These are phyloP conservation scores for Crithidia expoeki DNA, from an alignment of 208 protist species.

Conservation along the genomic window DNA sequence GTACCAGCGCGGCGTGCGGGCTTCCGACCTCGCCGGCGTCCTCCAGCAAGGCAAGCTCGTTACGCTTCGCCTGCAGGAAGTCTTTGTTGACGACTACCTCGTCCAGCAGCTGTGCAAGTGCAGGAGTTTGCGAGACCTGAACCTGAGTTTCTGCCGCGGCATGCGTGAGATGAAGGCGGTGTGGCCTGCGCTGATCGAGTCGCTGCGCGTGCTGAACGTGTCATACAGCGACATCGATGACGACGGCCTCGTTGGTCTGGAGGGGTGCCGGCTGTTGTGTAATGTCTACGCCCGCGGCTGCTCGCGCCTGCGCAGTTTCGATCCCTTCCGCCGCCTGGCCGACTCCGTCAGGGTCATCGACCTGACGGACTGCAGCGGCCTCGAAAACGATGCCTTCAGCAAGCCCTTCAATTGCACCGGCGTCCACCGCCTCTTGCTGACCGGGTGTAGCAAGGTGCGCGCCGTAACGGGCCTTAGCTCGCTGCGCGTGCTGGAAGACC, in stretches of 20 bases:
- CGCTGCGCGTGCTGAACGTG: constrained; percentile 31
- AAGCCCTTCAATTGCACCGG: constrained; percentile 27
- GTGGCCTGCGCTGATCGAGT: constrained; percentile 23
- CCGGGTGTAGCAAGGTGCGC: constrained; percentile 31
- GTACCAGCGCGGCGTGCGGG: constrained; percentile 35
- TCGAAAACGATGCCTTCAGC: constrained; percentile 34
- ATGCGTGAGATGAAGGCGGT: constrained; percentile 30
- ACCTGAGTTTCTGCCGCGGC: constrained; percentile 39
- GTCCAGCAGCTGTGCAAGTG: constrained; percentile 21
- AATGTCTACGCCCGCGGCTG: constrained; percentile 42
- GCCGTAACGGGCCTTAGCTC: constrained; percentile 28
- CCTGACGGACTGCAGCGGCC: constrained; percentile 36
- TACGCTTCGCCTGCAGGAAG: constrained; percentile 35
- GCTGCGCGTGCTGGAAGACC: constrained; percentile 34
- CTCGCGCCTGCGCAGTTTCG: constrained; percentile 28
- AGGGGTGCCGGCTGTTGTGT: constrained; percentile 13
- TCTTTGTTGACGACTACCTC: constrained; percentile 32
- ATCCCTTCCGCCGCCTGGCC: constrained; percentile 35
- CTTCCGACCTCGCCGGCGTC: constrained; percentile 19
- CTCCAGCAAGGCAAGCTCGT: constrained; percentile 17
- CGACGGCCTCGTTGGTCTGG: constrained; percentile 15
- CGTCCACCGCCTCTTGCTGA: constrained; percentile 35
- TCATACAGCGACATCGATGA: constrained; percentile 36
- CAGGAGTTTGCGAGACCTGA: constrained; percentile 27
- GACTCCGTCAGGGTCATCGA: constrained; percentile 43